A percentile compares a stretch with the other conserved stretches of the same genome.
Evolutionary conservation across 2,329 filamentous ascomycete genomes (phyloP).

Genomic region (Bertia moriformis): DNA sequence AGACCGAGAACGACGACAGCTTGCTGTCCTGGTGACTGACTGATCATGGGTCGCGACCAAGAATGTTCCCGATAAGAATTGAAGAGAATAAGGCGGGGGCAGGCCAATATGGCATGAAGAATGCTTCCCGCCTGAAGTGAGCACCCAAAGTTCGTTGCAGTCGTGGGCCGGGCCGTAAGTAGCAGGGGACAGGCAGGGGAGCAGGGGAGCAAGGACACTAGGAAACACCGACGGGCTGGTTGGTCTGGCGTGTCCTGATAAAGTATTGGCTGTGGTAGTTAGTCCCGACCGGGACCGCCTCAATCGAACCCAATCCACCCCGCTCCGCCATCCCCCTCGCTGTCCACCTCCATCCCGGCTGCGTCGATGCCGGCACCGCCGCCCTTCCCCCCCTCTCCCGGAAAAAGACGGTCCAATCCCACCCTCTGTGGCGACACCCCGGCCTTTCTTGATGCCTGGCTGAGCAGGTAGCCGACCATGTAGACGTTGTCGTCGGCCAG

Average conservation of each 20-base stretch:
- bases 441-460: slow-evolving; percentile 24
- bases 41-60: too few species aligned
- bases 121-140: too few species aligned
- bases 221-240: too few species aligned
- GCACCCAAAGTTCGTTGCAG: too few species aligned
- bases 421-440: background rate
- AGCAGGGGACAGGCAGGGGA: too few species aligned
- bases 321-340: background rate
- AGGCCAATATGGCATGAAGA: too few species aligned
- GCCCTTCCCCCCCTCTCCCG: too few species aligned
- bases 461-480: slow-evolving; percentile 69
- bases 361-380: background rate
- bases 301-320: background rate
- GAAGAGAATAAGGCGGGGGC: too few species aligned
- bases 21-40: background rate
- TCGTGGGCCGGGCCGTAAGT: too few species aligned
- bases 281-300: background rate
- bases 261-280: too few species aligned
- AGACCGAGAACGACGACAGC: slow-evolving; percentile 1
- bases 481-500: slow-evolving; percentile 82
- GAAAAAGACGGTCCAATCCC: background rate
- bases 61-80: background rate
- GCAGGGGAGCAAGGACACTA: too few species aligned
- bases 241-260: too few species aligned
- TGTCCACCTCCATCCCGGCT: background rate